A percentile compares a stretch with the other conserved stretches of the same genome.
Evolutionary conservation across 139 green algal species (phyloP).

Genomic region (Chlorella sp.): DNA sequence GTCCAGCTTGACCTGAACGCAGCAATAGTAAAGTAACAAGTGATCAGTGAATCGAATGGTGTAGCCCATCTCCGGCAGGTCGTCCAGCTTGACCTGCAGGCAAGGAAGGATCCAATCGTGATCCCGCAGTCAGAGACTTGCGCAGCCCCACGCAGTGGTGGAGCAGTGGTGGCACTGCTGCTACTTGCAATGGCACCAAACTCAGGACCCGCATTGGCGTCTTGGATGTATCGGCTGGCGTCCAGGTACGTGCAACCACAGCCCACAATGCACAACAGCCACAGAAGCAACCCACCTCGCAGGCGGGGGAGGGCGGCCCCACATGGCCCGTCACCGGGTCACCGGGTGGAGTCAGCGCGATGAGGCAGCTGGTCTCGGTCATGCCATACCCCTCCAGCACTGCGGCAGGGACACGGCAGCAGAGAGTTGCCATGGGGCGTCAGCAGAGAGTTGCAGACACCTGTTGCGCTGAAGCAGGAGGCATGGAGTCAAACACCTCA

Average conservation of each 20-base stretch:
- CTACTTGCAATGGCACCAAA: neutral
- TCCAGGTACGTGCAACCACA: too few species aligned
- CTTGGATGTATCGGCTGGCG: too few species aligned
- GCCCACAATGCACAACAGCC: too few species aligned
- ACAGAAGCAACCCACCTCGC: constrained; percentile 51
- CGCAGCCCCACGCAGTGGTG: neutral
- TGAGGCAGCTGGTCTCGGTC: constrained; percentile 93
- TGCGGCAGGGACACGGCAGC: neutral
- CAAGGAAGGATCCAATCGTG: neutral
- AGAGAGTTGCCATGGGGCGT: neutral
- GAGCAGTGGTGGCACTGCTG: neutral
- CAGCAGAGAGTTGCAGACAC: too few species aligned
- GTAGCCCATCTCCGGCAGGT: neutral
- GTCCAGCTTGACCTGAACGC: constrained; percentile 88
- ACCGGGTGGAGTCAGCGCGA: constrained; percentile 68
- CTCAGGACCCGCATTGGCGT: neutral
- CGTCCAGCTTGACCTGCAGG: neutral
- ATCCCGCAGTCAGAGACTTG: neutral
- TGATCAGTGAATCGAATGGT: neutral
- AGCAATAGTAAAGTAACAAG: neutral
- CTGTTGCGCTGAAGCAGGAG: too few species aligned
- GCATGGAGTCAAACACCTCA: neutral
- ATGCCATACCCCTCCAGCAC: constrained; percentile 77
- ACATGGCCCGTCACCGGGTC: constrained; percentile 81
- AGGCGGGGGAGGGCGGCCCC: constrained; percentile 80